phyloP scores from a whole-genome alignment of 176 grass and related monocot genomes.

The Oryza meyeriana region DNA sequence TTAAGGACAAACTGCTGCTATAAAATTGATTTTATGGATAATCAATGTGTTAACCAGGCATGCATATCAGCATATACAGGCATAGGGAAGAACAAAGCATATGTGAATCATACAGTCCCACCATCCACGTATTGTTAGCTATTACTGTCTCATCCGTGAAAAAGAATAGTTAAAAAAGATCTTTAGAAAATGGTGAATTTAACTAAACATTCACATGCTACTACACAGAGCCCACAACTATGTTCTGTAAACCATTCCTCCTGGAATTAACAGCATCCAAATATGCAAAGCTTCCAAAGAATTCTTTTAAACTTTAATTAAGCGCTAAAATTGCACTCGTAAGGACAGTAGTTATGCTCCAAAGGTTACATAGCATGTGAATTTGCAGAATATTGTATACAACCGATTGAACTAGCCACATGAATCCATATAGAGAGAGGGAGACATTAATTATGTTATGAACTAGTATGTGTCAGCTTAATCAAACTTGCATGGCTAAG shows the following conservation, averaged over 20 bases:
- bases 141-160: too few relatives aligned
- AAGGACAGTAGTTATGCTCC: neutral
- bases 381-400: neutral
- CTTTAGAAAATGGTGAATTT: neutral
- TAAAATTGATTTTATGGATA: neutral
- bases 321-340: neutral
- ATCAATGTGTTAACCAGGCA: neutral
- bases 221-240: neutral
- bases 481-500: neutral
- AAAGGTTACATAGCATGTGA: neutral
- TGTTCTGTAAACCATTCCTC: neutral
- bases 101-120: neutral
- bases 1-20: neutral
- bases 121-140: neutral
- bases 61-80: neutral
- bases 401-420: neutral
- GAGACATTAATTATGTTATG: neutral
- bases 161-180: neutral
- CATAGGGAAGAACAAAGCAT: neutral
- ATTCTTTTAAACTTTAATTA: neutral
- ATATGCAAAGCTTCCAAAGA: neutral
- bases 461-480: neutral
- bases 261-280: neutral
- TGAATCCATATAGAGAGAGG: neutral
- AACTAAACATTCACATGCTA: neutral